Evolutionary conservation across 202 grass and related monocot genomes (phyloP).

Genomic region (Carex arenaria): DNA sequence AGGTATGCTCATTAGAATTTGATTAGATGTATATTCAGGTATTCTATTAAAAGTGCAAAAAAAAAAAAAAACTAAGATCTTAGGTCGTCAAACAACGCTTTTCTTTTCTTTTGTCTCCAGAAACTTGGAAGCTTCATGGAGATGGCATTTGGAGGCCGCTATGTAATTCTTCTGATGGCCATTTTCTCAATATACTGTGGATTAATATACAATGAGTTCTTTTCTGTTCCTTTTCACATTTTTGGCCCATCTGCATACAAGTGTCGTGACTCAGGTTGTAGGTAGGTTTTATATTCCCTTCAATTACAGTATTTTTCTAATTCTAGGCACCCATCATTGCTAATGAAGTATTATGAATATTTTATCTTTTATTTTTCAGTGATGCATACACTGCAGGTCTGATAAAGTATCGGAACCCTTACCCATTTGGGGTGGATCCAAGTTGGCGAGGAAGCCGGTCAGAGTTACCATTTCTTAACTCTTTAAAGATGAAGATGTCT

Average conservation of each 20-base stretch:
- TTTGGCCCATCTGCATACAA: conserved; percentile 95
- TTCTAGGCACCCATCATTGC: conserved; percentile 8
- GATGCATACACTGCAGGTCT: conserved; percentile 73
- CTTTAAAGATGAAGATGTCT: conserved; percentile 99
- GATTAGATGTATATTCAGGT: not conserved
- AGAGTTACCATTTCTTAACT: conserved; percentile 98
- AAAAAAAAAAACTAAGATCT: not conserved
- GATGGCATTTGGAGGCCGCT: conserved; percentile 98
- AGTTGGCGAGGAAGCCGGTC: conserved; percentile 94
- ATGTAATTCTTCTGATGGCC: conserved; percentile 97
- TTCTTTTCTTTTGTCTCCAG: conserved; percentile 39
- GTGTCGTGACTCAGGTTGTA: conserved; percentile 75
- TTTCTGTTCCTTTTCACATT: conserved; percentile 97
- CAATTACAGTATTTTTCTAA: conserved; percentile 20
- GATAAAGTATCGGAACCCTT: conserved; percentile 79
- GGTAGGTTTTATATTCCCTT: conserved; percentile 35
- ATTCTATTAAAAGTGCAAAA: conserved; percentile 17
- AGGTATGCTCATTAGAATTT: conserved; percentile 51
- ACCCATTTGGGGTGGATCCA: conserved; percentile 99
- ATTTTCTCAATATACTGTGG: conserved; percentile 99
- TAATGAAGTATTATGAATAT: conserved; percentile 12
- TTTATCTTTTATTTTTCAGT: conserved; percentile 44
- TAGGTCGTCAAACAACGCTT: not conserved
- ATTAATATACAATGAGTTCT: conserved; percentile 98
- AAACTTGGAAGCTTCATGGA: conserved; percentile 98